Conservation (phyloP, 495 filamentous ascomycete genomes). For the Cercophora scortea region DNA sequence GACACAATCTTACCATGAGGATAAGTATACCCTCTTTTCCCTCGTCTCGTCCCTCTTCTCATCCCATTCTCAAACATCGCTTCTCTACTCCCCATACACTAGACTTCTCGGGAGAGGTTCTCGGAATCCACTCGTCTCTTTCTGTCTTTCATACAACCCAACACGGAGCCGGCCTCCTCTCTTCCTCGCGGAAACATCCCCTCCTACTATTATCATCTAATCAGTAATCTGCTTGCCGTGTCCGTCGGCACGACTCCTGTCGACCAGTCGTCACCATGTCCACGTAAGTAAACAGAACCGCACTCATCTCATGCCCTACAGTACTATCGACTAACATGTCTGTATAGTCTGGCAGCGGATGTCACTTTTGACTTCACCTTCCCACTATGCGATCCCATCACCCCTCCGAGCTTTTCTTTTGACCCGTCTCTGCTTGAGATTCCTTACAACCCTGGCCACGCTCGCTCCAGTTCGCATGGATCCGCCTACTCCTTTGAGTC, state of each 20-base stretch:
- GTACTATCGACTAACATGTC: constrained; percentile 16
- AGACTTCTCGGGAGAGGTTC: constrained; percentile 24
- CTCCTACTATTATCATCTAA: constrained; percentile 13
- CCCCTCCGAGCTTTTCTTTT: constrained; percentile 46
- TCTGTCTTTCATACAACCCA: constrained; percentile 2
- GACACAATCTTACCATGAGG: constrained; percentile 17
- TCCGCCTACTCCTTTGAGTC: constrained; percentile 56
- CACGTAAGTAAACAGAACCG: constrained; percentile 29
- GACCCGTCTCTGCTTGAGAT: constrained; percentile 45
- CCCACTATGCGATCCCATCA: constrained; percentile 37
- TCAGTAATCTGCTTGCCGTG: constrained; percentile 29
- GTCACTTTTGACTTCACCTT: constrained; percentile 47
- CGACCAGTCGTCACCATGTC: constrained; percentile 37
- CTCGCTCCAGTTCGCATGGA: constrained; percentile 45
- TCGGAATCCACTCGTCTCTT: constrained; percentile 9
- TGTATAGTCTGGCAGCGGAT: constrained; percentile 39
- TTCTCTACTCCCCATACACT: constrained; percentile 10
- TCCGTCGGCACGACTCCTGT: constrained; percentile 23
- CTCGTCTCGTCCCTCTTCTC: constrained; percentile 24
- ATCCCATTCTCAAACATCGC: constrained; percentile 21
- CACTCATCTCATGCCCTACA: neutral
- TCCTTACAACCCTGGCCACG: constrained; percentile 36
- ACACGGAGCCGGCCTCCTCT: constrained; percentile 34
- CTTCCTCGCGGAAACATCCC: constrained; percentile 5
- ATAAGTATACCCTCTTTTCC: constrained; percentile 26